Evolutionary conservation across 2,329 filamentous ascomycete genomes (phyloP), one percentile per base, ranked within the genome.

Genomic region (Geoglossum cookeanum): DNA sequence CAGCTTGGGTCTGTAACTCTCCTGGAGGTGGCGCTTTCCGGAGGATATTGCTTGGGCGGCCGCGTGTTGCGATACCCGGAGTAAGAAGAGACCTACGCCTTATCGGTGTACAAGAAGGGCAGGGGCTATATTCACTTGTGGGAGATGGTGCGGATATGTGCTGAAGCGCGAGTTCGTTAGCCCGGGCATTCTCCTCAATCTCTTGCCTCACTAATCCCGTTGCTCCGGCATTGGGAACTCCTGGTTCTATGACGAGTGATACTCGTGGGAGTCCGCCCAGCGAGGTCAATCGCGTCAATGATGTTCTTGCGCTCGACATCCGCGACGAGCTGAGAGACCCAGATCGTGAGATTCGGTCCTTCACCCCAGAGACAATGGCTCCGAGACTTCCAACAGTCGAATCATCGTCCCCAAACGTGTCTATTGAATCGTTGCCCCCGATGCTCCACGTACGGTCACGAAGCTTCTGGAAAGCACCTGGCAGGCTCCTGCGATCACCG

Each of bases 61-160:
- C 52, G 22, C 57, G 35, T 15, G 57, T 58, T 17, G 57, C 57
- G 6, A 58, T 42, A 11, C 57, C 57, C 7, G 57, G 57, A 37
- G 57, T 58, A n/a, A 57, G 53, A 30, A 58, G 53, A 22, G 57
- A 58, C 13, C 44, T 35, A n/a, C 57, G 52, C 9, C 57, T 56
- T 7, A 44, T 44, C 9, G 57, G 51, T 27, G 44, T 22, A 22
- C 33, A 27, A 13, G 56, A 13, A n/a, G 42, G 22, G 4, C 52
- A 32, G 47, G 29, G 13, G 33, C 30, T 22, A 27, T n/a, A 37
- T 33, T 29, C 15, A 22, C 13, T 32, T n/a, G 27, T 47, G 17
- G 30, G 29, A 17, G 44, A 54, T 11, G 56, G 22, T 35, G 29
- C 13, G 48, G 48, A 39, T 17, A 35, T 30, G 22, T 54, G 32